phyloP scores from a whole-genome alignment of 306 rosid species.

The Cucumis hystrix region DNA sequence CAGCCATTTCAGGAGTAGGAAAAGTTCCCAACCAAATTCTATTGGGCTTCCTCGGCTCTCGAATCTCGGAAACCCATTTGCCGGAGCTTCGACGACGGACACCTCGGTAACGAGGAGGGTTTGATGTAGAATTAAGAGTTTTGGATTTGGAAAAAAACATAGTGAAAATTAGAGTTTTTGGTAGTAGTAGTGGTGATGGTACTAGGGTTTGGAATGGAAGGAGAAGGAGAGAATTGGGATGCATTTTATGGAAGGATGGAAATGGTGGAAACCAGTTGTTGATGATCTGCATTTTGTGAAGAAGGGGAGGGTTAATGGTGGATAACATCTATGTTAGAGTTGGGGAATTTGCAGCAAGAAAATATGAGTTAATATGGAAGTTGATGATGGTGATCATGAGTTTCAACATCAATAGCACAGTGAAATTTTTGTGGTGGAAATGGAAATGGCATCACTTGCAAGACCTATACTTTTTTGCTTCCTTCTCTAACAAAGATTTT shows the following conservation, averaged over 20 bases:
- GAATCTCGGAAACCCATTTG: conserved; percentile 48
- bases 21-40: conserved; percentile 89
- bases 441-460: not conserved
- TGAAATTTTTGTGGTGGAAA: not conserved
- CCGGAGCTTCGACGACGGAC: conserved; percentile 38
- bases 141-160: conserved; percentile 18
- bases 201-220: not conserved
- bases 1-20: conserved; percentile 86
- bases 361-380: not conserved
- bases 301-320: conserved; percentile 17
- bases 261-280: conserved; percentile 40
- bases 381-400: not conserved
- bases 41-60: conserved; percentile 32
- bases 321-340: conserved; percentile 8
- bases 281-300: conserved; percentile 27
- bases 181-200: too few relatives aligned
- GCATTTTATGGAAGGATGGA: conserved; percentile 30
- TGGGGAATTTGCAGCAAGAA: not conserved
- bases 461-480: not conserved
- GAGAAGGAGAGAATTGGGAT: conserved; percentile 1
- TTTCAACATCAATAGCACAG: not conserved
- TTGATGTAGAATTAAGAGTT: not conserved
- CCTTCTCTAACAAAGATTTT: not conserved
- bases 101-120: conserved; percentile 23
- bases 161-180: not conserved